A percentile compares a stretch with the other conserved stretches of the same genome.
Evolutionary conservation across 352 stramenopile genomes (phyloP).

Genomic region (Pythium grandisporangium): DNA sequence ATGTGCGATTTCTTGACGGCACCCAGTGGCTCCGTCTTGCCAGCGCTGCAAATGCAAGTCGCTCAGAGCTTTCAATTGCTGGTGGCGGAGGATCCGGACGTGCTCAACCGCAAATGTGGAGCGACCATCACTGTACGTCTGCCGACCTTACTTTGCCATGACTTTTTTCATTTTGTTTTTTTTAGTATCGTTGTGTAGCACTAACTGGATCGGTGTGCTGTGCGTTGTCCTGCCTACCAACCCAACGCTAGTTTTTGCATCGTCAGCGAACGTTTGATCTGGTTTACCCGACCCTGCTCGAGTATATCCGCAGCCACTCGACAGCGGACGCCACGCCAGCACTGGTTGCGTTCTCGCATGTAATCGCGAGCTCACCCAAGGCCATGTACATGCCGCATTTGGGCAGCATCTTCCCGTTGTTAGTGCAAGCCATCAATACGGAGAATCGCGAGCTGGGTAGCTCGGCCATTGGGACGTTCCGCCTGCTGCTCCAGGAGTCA

Average conservation of each 20-base stretch:
- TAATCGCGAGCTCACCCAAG: slow-evolving; percentile 76
- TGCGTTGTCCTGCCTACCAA: neutral
- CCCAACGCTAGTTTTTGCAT: slow-evolving; percentile 48
- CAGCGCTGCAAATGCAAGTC: slow-evolving; percentile 55
- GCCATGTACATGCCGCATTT: slow-evolving; percentile 70
- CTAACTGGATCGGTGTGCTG: too few relatives aligned
- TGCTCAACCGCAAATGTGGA: slow-evolving; percentile 79
- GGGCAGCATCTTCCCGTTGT: slow-evolving; percentile 71
- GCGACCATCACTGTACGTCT: slow-evolving; percentile 63
- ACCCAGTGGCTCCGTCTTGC: slow-evolving; percentile 12
- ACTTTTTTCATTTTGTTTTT: slow-evolving; percentile 1
- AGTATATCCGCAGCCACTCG: slow-evolving; percentile 41
- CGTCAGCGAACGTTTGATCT: slow-evolving; percentile 74
- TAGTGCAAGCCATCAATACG: slow-evolving; percentile 76
- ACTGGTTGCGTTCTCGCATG: slow-evolving; percentile 67
- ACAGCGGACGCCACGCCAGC: slow-evolving; percentile 40
- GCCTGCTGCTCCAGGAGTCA: slow-evolving; percentile 62
- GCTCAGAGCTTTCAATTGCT: slow-evolving; percentile 75
- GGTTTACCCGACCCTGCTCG: slow-evolving; percentile 59
- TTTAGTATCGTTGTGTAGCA: slow-evolving; percentile 1
- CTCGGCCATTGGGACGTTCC: slow-evolving; percentile 73
- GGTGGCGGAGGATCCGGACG: slow-evolving; percentile 67
- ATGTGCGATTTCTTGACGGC: slow-evolving; percentile 53
- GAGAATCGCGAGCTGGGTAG: slow-evolving; percentile 62
- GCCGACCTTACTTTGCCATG: neutral